Base-by-base conservation (phyloP, 495 filamentous ascomycete species). In the Penicillium lagena region DNA sequence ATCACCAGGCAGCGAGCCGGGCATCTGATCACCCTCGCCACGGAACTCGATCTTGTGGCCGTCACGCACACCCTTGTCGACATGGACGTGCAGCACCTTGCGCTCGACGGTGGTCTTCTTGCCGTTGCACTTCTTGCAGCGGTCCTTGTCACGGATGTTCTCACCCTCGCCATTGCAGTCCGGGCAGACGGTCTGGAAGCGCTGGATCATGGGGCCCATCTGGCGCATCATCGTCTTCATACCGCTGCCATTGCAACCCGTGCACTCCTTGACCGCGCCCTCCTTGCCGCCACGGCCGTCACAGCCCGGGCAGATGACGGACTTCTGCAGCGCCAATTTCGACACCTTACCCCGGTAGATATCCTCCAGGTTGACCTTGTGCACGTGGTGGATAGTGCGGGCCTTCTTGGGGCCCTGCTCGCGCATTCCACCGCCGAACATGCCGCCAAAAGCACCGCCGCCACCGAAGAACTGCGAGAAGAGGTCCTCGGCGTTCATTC, bases 191-290 rank as follows among this genome's bases (percentile, higher is more conserved):
- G 94, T 97, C 78, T 97, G 94, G 80, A 97, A 97, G 40, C 93
- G 87, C 71, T 97, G 94, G 60, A 97, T 97, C 93, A 99, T 99
- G 41, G 93, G 93, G 40, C 94, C 93, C 90, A 97, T 97, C 76
- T 97, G 94, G 56, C 93, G 87, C 93, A 97, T 96, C 91, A 99
- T 97, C 14, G 86, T 96, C 83, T 97, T 97, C 87, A 95, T 94
- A 68, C 93, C 94, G 49, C 82, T 78, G 55, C 93, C 93, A 48
- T 94, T 88, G 66, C 93, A 99, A 49, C 86, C 85, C 28, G 80
- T 59, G 72, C 93, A 99, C 51, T 85, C 86, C 72, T 87, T 89
- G 54, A 97, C 91, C 12, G 94, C 87, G 47, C 93, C 93, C 45
- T 99, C 93, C 72, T 97, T 97, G 34, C 94, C 94, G 60, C 93